Base-by-base conservation (phyloP, 805 yeast genomes). In the Kluyveromyces starmeri region DNA sequence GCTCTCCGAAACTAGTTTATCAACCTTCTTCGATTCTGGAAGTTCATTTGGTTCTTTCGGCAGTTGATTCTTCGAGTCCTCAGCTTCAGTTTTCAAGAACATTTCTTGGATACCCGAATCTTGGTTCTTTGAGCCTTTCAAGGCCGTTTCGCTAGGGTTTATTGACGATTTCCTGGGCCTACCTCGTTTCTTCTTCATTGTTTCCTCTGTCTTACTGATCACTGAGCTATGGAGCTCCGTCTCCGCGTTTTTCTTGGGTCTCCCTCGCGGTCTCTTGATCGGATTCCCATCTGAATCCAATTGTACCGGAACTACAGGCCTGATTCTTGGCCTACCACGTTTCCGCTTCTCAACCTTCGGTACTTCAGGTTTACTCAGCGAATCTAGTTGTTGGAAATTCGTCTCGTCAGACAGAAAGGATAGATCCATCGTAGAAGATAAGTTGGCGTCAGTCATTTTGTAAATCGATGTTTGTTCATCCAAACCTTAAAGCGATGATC, bases 131-230 rank as follows among this genome's bases (percentile, higher is more conserved):
- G n/a, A n/a, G n/a, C n/a, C n/a, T n/a, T n/a, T n/a, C n/a, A n/a
- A n/a, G n/a, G n/a, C n/a, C n/a, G n/a, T n/a, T n/a, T n/a, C n/a
- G n/a, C n/a, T n/a, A 11, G 33, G 26, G 11, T 30, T 19, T 9
- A 35, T 30, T 24, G 19, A 11, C 7, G 29, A 15, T 24, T 35
- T 35, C 21, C 34, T 23, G 15, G 39, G 42, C 27, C 42, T 27
- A 10, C 39, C 39, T 26, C 38, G 28, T 7, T 29, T 34, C 10
- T 21, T 21, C 24, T 29, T 29, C 17, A 30, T 20, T 8, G 25
- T 36, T 22, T n/a, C 35, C 40, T 39, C 38, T 43, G 10, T 35
- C 42, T 32, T 18, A n/a, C 13, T 11, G 11, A n/a, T n/a, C n/a
- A n/a, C n/a, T n/a, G n/a, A n/a, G n/a, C 6, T n/a, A 23, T 10